A percentile compares a stretch with the other conserved stretches of the same genome.
Conservation (phyloP, 306 rosid species). For the Acacia melanoxylon region DNA sequence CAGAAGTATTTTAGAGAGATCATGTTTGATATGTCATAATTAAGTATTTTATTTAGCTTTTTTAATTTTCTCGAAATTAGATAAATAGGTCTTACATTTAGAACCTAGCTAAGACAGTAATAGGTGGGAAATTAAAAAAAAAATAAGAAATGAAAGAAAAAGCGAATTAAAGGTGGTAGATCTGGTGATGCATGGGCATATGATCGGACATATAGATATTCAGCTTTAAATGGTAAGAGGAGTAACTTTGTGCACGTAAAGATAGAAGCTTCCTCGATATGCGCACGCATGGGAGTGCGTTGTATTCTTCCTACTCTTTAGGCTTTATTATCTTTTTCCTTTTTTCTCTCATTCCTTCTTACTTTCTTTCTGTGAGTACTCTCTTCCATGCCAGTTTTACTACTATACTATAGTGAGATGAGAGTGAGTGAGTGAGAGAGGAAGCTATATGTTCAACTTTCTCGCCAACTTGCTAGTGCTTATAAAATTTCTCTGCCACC, state of each 20-base stretch:
- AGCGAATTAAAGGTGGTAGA: slow-evolving; percentile 18
- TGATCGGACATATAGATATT: slow-evolving; percentile 22
- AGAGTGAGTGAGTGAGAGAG: slow-evolving; percentile 17
- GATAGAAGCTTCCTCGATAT: slow-evolving; percentile 99
- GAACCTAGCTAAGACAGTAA: too few species aligned
- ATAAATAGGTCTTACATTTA: too few species aligned
- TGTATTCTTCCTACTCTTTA: slow-evolving; percentile 93
- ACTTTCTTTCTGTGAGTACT: slow-evolving; percentile 39
- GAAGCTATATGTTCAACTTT: slow-evolving; percentile 43
- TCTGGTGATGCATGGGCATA: slow-evolving; percentile 36
- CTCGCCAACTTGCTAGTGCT: slow-evolving; percentile 73
- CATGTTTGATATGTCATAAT: too few species aligned
- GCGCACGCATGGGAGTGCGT: slow-evolving; percentile 95
- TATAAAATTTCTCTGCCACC: slow-evolving; percentile 78
- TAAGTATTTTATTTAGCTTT: too few species aligned
- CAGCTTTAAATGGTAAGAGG: slow-evolving; percentile 61
- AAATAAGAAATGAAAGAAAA: not conserved
- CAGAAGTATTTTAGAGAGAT: too few species aligned
- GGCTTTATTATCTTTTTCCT: slow-evolving; percentile 71
- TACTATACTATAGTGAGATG: slow-evolving; percentile 33
- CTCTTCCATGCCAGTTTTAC: not conserved
- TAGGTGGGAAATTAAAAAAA: not conserved
- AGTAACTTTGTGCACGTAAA: slow-evolving; percentile 60
- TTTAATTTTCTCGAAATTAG: too few species aligned
- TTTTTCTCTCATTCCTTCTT: slow-evolving; percentile 16